Evolutionary conservation across 163 green algal genomes (phyloP).

Genomic region (Chlorella variabilis): DNA sequence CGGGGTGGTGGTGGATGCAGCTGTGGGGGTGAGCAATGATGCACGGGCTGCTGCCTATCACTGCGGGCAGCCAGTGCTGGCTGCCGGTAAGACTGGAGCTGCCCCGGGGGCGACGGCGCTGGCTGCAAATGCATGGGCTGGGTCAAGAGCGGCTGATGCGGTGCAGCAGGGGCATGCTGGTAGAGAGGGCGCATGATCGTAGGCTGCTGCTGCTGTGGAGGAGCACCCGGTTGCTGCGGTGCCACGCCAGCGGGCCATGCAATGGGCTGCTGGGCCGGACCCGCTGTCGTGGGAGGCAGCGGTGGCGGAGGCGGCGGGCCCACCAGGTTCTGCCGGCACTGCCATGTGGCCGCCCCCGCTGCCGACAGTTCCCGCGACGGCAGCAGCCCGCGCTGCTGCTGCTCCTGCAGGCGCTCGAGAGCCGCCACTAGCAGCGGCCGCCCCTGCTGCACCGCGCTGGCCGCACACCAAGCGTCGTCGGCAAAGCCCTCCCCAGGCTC

Average conservation of each 20-base stretch:
- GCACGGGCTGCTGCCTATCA: neutral
- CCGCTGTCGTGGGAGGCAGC: neutral
- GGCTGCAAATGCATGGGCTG: neutral
- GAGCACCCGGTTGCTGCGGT: too few relatives aligned
- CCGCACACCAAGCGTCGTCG: neutral
- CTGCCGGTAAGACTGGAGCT: neutral
- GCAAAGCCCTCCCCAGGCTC: neutral
- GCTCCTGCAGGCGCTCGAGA: neutral
- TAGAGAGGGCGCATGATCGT: neutral
- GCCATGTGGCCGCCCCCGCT: too few relatives aligned
- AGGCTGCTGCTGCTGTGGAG: neutral
- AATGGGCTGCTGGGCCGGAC: neutral
- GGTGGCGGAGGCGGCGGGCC: constrained; percentile 4
- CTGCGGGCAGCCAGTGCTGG: neutral
- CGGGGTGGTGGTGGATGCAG: neutral
- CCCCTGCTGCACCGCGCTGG: neutral
- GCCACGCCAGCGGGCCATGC: neutral
- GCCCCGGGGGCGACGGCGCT: too few relatives aligned
- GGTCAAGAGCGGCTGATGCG: neutral
- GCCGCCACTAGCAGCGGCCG: neutral
- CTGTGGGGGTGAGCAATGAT: neutral
- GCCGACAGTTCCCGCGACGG: neutral
- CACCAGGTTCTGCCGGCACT: constrained; percentile 10
- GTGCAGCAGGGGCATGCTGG: neutral
- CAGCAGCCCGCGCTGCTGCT: neutral